Base-by-base conservation (phyloP, 768 basidiomycete genomes). In the Roridomyces roridus region DNA sequence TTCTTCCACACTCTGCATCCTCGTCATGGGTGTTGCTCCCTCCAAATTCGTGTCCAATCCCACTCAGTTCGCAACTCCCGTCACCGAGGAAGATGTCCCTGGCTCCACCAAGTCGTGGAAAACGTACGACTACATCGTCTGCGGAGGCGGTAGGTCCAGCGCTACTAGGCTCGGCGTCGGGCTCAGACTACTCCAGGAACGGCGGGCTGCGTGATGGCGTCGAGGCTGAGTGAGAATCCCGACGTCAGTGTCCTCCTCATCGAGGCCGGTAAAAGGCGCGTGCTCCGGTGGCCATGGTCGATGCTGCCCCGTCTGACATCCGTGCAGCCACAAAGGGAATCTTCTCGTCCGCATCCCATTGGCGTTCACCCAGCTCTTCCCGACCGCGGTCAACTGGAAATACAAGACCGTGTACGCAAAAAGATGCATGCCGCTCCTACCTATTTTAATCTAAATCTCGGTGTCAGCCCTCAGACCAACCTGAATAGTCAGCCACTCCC, bases 151-250 rank as follows among this genome's bases (percentile, higher is more conserved):
- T 46, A 43, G 1, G 57, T 48, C 8, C 2, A 21, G 14, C 36
- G 17, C 12, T 2, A 21, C n/a, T 10, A 23, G 21, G 26, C 10
- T n/a, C n/a, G 11, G 23, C 10, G 15, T n/a, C 9, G 20, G 12
- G 10, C 42, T 37, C 46, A 46, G 4, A 15, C 9, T 28, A 9
- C 7, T 28, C 17, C n/a, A 57, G 81, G 80, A 20, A 76, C 74
- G 17, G 79, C 80, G 2, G 80, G 81, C 0, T 75, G 77, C 45
- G 77, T 78, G 5, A 64, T 82, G 11, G 81, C 80, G 6, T 74
- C 69, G 14, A 72, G 80, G 36, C 68, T 82, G 24, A 71, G 78
- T 0, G 80, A 81, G 57, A 66, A 74, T 40, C 35, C 70, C 1
- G 64, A 65, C 2, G 25, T 72, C 0, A 70, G 65, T 0, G 78